phyloP scores from a whole-genome alignment of 495 filamentous ascomycete species.

The Aspergillus ellipticus region DNA sequence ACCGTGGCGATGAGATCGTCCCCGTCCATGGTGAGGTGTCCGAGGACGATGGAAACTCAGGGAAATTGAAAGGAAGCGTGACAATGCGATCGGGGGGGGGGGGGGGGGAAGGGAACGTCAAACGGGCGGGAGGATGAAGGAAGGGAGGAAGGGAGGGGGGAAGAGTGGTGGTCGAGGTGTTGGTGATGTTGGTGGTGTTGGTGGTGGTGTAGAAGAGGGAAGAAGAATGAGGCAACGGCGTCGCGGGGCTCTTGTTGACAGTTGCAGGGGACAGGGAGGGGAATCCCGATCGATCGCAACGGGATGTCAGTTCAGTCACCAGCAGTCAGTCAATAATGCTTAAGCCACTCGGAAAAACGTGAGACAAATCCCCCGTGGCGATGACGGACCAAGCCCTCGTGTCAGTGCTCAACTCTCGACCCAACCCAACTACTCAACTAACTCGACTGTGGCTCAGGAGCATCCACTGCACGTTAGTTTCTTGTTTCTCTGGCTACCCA shows the following conservation, averaged over 20 bases:
- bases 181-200: conserved; percentile 2
- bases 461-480: background rate
- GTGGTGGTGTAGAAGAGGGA: conserved; percentile 7
- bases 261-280: conserved; percentile 26
- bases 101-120: background rate
- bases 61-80: conserved; percentile 3
- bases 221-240: conserved; percentile 1
- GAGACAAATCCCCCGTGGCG: conserved; percentile 9
- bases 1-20: conserved; percentile 84
- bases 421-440: background rate
- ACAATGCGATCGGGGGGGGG: conserved; percentile 6
- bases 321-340: background rate
- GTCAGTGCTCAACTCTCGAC: background rate
- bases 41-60: background rate
- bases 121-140: background rate
- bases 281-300: conserved; percentile 28
- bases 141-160: conserved; percentile 5
- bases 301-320: background rate
- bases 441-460: background rate
- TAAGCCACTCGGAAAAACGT: conserved; percentile 33
- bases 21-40: conserved; percentile 42
- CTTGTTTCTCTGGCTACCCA: no score
- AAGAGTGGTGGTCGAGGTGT: conserved; percentile 1
- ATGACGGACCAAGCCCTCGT: background rate
- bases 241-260: conserved; percentile 45